phyloP scores from a whole-genome alignment of 2,329 filamentous ascomycete genomes.

The Arthrinium puccinioides region DNA sequence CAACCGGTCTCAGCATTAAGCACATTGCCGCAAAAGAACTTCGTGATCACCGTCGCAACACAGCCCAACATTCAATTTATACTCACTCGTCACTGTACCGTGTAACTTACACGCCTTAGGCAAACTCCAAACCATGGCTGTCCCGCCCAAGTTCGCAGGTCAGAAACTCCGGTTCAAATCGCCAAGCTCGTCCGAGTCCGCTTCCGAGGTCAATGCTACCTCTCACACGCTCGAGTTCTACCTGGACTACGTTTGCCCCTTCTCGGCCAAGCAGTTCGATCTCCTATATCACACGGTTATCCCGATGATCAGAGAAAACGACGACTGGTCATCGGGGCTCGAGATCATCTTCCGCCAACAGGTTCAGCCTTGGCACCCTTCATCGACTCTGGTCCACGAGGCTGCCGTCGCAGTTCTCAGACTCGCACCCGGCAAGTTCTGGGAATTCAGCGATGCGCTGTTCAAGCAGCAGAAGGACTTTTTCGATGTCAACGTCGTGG shows the following conservation, averaged over 20 bases:
- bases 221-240: constrained; percentile 58
- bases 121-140: constrained; percentile 51
- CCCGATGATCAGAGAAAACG: constrained; percentile 56
- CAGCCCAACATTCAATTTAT: too few relatives aligned
- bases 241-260: constrained; percentile 87
- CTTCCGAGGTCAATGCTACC: constrained; percentile 32
- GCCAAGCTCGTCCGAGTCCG: constrained; percentile 19
- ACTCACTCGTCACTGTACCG: too few relatives aligned
- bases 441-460: constrained; percentile 63
- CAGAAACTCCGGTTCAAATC: constrained; percentile 53
- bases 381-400: constrained; percentile 74
- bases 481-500: constrained; percentile 79
- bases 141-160: constrained; percentile 70
- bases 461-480: constrained; percentile 63
- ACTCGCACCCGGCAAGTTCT: constrained; percentile 66
- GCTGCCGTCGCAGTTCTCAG: constrained; percentile 74
- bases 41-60: too few relatives aligned
- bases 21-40: too few relatives aligned
- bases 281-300: constrained; percentile 63
- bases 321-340: constrained; percentile 47
- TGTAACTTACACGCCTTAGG: too few relatives aligned
- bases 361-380: constrained; percentile 92
- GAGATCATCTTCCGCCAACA: constrained; percentile 84
- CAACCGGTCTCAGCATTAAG: too few relatives aligned
- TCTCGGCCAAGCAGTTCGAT: constrained; percentile 62